A percentile compares a stretch with the other conserved stretches of the same genome.
phyloP scores from a whole-genome alignment of 495 filamentous ascomycete genomes.

The Penicillium dipodomyicola region DNA sequence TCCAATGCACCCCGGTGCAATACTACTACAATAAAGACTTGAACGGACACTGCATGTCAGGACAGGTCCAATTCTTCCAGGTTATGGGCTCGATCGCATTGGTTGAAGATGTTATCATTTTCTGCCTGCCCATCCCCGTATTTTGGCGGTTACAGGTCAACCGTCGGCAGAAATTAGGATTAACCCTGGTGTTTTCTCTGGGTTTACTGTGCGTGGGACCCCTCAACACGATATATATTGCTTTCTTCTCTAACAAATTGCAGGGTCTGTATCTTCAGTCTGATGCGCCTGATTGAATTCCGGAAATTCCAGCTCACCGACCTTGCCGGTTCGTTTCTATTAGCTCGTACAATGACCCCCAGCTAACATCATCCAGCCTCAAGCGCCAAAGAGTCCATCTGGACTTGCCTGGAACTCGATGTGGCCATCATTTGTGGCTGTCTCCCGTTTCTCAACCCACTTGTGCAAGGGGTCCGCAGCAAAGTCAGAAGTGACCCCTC shows the following conservation, averaged over 20 bases:
- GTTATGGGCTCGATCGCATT: constrained; percentile 23
- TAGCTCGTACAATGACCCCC: neutral
- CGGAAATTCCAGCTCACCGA: neutral
- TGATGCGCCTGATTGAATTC: constrained; percentile 24
- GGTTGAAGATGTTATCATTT: constrained; percentile 34
- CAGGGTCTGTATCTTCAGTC: constrained; percentile 29
- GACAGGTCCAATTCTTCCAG: constrained; percentile 19
- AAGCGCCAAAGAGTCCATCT: neutral
- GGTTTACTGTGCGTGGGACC: neutral
- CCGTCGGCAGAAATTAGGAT: constrained; percentile 25
- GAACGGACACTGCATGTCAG: constrained; percentile 27
- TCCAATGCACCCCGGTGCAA: constrained; percentile 30
- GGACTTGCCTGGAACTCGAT: neutral
- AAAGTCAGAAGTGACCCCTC: neutral
- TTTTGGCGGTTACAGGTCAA: constrained; percentile 26
- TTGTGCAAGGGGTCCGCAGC: neutral
- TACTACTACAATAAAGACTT: constrained; percentile 29
- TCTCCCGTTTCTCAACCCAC: neutral
- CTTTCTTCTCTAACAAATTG: constrained; percentile 1
- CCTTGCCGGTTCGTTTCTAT: neutral
- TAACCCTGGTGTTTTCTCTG: constrained; percentile 9
- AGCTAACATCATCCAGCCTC: neutral
- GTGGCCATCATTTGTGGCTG: neutral
- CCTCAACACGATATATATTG: neutral
- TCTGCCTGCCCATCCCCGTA: constrained; percentile 36